A percentile compares a stretch with the other conserved stretches of the same genome.
phyloP scores from a whole-genome alignment of 495 filamentous ascomycete genomes.

The Parathielavia hyrcaniae region DNA sequence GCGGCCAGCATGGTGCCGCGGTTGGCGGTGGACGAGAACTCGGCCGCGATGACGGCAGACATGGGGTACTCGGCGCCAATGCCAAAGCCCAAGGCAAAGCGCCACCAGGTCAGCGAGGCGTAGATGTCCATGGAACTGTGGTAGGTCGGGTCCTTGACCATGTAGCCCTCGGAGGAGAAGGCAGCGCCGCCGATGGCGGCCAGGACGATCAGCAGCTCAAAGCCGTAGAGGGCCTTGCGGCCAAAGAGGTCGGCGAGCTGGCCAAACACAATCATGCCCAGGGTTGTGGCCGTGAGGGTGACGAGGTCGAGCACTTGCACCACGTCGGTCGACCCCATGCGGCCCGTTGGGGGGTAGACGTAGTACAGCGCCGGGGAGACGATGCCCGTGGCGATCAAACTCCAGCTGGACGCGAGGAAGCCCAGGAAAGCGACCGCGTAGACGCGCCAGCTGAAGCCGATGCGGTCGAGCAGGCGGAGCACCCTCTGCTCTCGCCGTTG shows the following conservation, averaged over 20 bases:
- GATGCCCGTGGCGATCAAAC: background rate
- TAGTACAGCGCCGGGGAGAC: background rate
- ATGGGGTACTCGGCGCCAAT: conserved; percentile 3
- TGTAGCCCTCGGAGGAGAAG: background rate
- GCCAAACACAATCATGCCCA: background rate
- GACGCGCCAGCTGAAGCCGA: background rate
- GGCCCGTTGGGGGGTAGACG: background rate
- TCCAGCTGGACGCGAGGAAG: background rate
- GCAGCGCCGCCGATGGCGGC: conserved; percentile 1
- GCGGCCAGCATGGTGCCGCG: background rate
- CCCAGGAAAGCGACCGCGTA: background rate
- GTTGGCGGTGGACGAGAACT: background rate
- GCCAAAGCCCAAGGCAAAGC: background rate
- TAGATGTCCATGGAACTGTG: background rate
- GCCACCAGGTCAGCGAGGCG: conserved; percentile 3
- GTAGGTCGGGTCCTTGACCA: background rate
- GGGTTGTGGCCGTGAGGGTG: background rate
- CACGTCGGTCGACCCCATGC: background rate
- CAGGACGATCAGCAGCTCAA: conserved; percentile 1
- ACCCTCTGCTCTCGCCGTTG: background rate
- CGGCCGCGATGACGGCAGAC: background rate
- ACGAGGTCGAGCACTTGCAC: background rate
- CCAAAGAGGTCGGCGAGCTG: background rate
- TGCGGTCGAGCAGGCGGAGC: background rate
- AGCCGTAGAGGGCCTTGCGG: background rate